phyloP scores from a whole-genome alignment of 768 basidiomycete genomes.

The Lactarius sp. region DNA sequence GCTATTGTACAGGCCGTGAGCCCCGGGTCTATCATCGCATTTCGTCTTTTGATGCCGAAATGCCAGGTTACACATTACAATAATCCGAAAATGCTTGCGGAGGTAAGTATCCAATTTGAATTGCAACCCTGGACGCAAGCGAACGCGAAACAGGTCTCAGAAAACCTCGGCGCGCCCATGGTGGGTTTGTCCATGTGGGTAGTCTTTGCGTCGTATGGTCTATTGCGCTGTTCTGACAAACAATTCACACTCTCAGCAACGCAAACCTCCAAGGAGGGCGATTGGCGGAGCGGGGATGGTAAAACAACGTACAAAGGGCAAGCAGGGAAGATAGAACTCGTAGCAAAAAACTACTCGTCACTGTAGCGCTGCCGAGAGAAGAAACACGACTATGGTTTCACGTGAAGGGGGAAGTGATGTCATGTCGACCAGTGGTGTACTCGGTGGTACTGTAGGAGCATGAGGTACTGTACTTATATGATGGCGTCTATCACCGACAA shows the following conservation, averaged over 20 bases:
- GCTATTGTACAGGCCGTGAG: conserved; percentile 94
- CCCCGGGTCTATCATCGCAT: conserved; percentile 1
- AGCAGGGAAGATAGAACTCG: not conserved
- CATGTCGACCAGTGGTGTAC: not conserved
- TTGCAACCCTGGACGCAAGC: not conserved
- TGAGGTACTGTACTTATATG: not conserved
- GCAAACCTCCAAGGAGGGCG: conserved; percentile 65
- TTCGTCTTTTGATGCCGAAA: conserved; percentile 18
- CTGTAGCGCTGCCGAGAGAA: not conserved
- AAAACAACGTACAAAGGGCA: conserved; percentile 22
- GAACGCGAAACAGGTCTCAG: conserved; percentile 51
- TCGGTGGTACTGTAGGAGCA: not conserved
- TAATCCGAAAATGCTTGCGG: conserved; percentile 87
- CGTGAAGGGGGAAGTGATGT: conserved; percentile 12
- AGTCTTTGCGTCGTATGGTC: not conserved
- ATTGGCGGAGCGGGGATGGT: conserved; percentile 65
- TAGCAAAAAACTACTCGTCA: not conserved
- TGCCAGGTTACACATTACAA: conserved; percentile 86
- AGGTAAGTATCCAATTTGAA: conserved; percentile 41
- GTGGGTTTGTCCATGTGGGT: conserved; percentile 85
- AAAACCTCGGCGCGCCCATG: conserved; percentile 88
- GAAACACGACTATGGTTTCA: not conserved
- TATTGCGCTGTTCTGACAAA: not conserved
- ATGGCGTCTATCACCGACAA: conserved; percentile 16
- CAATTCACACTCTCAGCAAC: conserved; percentile 40